Conservation (phyloP, 2,329 filamentous ascomycete genomes). For the Corniculantispora saksenae region DNA sequence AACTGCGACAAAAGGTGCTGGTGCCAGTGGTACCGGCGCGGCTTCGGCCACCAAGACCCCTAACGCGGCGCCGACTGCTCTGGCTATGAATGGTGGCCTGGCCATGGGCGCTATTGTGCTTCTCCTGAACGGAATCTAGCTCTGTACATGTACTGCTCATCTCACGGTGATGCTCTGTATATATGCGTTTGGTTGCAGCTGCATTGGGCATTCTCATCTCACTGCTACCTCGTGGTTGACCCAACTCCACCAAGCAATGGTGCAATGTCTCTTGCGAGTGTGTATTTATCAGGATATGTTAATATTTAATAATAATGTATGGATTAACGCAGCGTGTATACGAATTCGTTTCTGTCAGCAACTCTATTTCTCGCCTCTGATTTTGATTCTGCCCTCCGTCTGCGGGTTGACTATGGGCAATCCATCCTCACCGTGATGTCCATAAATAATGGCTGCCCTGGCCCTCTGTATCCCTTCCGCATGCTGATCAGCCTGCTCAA, state of each 20-base stretch:
- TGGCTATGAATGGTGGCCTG: neutral
- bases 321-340: too few species aligned
- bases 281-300: neutral
- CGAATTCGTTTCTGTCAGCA: neutral
- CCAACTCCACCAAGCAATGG: too few species aligned
- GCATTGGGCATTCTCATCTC: neutral
- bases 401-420: slow-evolving; percentile 1
- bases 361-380: slow-evolving; percentile 27
- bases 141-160: neutral
- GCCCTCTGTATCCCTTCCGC: slow-evolving; percentile 9
- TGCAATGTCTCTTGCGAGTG: neutral
- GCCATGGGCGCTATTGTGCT: neutral
- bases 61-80: neutral
- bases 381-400: neutral
- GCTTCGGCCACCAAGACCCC: slow-evolving; percentile 1
- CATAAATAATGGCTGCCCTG: neutral
- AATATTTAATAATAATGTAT: neutral
- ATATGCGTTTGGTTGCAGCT: neutral
- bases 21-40: neutral
- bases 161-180: neutral
- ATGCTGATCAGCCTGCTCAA: neutral
- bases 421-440: neutral
- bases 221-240: too few species aligned
- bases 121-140: neutral
- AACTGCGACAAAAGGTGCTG: neutral